Base-by-base conservation (phyloP, 139 green algal species). In the Microglena sp. region DNA sequence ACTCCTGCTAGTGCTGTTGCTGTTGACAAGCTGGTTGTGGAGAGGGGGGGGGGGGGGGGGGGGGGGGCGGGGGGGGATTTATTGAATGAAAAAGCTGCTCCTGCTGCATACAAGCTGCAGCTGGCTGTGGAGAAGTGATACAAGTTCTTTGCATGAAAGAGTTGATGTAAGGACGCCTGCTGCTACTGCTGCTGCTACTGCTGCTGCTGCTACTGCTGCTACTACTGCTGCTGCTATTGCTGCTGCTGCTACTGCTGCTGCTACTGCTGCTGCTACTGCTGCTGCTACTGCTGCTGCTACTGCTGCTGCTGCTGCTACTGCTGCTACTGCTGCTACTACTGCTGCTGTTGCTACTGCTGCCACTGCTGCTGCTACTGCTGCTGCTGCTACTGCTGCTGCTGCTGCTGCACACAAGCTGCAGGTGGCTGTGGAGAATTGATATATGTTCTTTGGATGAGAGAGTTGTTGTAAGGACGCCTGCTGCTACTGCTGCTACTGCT, bases 351-450 rank as follows among this genome's bases (percentile, higher is more conserved):
- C 45, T 57, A 24, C 7, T 57, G 45, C 5, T 57, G 45, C 40
- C 40, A 50, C 40, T n/a, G 11, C 40, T 18, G 11, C 45, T 57
- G 45, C 45, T 57, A 24, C 45, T 11, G 45, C 45, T 11, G 45
- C 45, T 11, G 45, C 45, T 57, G 45, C 45, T 57, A 24, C 45
- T 57, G 45, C 45, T 57, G 45, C 45, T 57, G 45, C 45, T 11
- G 7, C 5, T 32, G 7, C 45, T 32, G 45, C 45, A 24, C 29
- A 24, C 5, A 57, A 4, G 45, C 45, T 57, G 45, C 45, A 8
- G 4, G 7, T 57, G 5, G 4, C 8, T 5, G 45, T 32, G 28
- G 45, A 32, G 45, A n/a, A 8, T 57, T 5, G 45, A 57, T 5
- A 11, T 5, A 6, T 5, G 45, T 4, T 24, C 4, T 26, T 57